Conservation (phyloP, 1,284 basidiomycete species). For the Ustilago sp. region DNA sequence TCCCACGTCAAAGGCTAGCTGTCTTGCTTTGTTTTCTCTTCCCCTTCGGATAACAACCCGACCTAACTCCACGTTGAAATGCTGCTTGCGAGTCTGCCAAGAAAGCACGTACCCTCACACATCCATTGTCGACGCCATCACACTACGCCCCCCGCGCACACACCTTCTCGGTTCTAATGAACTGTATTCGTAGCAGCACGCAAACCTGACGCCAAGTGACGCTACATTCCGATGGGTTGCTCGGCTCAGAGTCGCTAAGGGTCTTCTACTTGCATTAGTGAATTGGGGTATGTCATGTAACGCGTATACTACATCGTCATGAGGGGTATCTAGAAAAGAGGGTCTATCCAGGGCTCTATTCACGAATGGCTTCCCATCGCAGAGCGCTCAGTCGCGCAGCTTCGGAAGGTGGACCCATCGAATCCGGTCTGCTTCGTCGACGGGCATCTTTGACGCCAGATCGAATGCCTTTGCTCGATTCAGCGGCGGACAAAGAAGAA, state of each 20-base stretch:
- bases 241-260: neutral
- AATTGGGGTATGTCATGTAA: conserved; percentile 1
- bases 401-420: conserved; percentile 53
- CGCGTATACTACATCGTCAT: neutral
- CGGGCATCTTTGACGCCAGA: conserved; percentile 32
- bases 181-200: neutral
- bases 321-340: conserved; percentile 5
- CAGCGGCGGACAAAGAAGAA: conserved; percentile 20
- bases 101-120: neutral
- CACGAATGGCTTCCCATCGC: conserved; percentile 49
- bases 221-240: conserved; percentile 1
- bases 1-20: neutral
- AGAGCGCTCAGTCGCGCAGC: conserved; percentile 38
- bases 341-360: conserved; percentile 9
- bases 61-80: conserved; percentile 1
- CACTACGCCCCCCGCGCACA: conserved; percentile 6
- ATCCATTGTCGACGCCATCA: neutral
- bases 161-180: neutral
- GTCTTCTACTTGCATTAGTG: neutral
- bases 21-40: conserved; percentile 5
- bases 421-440: conserved; percentile 39
- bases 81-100: conserved; percentile 10
- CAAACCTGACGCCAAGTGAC: conserved; percentile 4
- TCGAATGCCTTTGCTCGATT: conserved; percentile 32
- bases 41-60: neutral